These are phyloP conservation scores for Fonsecaea multimorphosa DNA, from an alignment of 2,329 filamentous ascomycete species.

Conservation along the genomic window DNA sequence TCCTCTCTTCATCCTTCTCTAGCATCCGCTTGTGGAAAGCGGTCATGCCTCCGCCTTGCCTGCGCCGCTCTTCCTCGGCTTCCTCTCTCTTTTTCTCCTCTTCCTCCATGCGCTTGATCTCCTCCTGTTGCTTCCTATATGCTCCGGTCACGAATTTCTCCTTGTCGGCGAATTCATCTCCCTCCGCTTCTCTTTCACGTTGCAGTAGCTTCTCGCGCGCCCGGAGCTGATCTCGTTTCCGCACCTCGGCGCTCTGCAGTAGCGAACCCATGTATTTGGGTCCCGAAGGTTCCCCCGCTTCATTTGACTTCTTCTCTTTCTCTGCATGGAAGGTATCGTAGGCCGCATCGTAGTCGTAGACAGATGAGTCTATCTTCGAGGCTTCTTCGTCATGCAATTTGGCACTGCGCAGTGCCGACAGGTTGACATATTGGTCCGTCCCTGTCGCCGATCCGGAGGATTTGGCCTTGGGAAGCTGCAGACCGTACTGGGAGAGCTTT, in stretches of 20 bases:
- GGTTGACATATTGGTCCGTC: conserved; percentile 49
- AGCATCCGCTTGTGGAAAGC: conserved; percentile 67
- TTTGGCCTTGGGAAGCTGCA: conserved; percentile 38
- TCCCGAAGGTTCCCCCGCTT: conserved; percentile 37
- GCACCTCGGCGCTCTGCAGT: conserved; percentile 64
- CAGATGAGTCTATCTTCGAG: conserved; percentile 52
- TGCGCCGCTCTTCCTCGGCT: conserved; percentile 58
- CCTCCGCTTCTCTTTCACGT: conserved; percentile 67
- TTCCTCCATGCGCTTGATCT: conserved; percentile 62
- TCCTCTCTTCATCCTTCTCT: conserved; percentile 62
- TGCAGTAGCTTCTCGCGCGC: conserved; percentile 66
- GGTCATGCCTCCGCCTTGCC: conserved; percentile 58
- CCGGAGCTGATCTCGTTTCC: conserved; percentile 68
- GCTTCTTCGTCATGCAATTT: conserved; percentile 53
- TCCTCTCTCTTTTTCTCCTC: conserved; percentile 62
- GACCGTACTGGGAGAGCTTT: conserved; percentile 34
- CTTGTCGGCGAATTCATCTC: conserved; percentile 70
- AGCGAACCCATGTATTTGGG: conserved; percentile 68
- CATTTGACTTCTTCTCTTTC: conserved; percentile 39
- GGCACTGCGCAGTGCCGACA: conserved; percentile 55
- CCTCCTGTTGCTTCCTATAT: conserved; percentile 69
- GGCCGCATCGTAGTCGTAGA: conserved; percentile 58
- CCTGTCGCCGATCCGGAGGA: conserved; percentile 16
- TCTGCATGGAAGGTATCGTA: conserved; percentile 55
- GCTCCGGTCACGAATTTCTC: conserved; percentile 71